phyloP scores from a whole-genome alignment of 2,329 filamentous ascomycete genomes.

The Aspergillus ibericus region DNA sequence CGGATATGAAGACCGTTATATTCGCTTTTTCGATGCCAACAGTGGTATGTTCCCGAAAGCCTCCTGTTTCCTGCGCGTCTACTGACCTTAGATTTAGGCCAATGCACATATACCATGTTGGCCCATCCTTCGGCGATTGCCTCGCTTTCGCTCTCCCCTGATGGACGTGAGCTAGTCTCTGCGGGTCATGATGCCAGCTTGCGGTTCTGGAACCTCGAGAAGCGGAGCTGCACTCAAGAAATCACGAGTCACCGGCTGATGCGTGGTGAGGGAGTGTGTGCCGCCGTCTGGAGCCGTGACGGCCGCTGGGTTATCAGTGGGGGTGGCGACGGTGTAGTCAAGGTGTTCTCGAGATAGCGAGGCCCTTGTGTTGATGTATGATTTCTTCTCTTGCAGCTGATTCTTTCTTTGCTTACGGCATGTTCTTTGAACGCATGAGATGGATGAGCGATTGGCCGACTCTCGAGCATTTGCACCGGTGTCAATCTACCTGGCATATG shows the following conservation, averaged over 20 bases:
- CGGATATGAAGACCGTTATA: conserved; percentile 93
- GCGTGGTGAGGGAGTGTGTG: conserved; percentile 92
- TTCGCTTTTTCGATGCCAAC: conserved; percentile 97
- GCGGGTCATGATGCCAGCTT: conserved; percentile 94
- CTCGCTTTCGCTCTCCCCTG: conserved; percentile 84
- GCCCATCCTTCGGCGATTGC: conserved; percentile 94
- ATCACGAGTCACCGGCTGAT: conserved; percentile 91
- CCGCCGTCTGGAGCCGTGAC: conserved; percentile 93
- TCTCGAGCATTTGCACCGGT: conserved; percentile 41
- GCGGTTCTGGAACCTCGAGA: conserved; percentile 96
- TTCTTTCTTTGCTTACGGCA: conserved; percentile 22
- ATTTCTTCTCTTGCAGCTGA: conserved; percentile 22
- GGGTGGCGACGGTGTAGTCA: conserved; percentile 92
- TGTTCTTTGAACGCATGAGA: conserved; percentile 35
- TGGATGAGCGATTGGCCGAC: conserved; percentile 38
- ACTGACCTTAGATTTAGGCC: conserved; percentile 58
- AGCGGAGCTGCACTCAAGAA: conserved; percentile 91
- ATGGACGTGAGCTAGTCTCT: conserved; percentile 90
- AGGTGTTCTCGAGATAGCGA: conserved; percentile 66
- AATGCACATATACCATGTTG: conserved; percentile 99
- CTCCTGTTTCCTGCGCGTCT: neutral
- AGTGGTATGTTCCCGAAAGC: conserved; percentile 70
- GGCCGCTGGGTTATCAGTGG: conserved; percentile 92
- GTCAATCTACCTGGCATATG: conserved; percentile 34
- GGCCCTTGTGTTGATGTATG: conserved; percentile 30